Base-by-base conservation (phyloP, 352 stramenopile species). In the Phytophthora crassamura region DNA sequence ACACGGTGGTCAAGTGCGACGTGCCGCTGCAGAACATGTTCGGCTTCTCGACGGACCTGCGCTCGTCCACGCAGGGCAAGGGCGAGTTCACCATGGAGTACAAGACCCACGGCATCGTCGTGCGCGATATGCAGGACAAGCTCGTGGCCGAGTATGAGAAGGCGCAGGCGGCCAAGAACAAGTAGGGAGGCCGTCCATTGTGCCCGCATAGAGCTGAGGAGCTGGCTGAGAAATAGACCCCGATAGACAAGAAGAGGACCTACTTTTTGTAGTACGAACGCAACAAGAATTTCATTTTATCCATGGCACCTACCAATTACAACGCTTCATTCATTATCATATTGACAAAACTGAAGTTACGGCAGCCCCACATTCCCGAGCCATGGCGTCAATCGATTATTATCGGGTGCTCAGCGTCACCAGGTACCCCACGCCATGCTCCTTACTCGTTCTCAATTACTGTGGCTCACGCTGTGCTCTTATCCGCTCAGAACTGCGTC, bases 61-160 rank as follows among this genome's bases (percentile, higher is more conserved):
- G 97, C 48, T 98, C 95, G 67, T 89, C 93, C 20, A 98, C 96
- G 54, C 95, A 98, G 80, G 97, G 95, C 64, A 99, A 99, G 86
- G 97, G 97, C 64, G 97, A 99, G 80, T 99, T 99, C 76, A 98
- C 96, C 25, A 99, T 99, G 98, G 97, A 99, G 80, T 99, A 99
- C 91, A 98, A 98, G 71, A 93, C 93, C 14, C 97, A 99, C 80
- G 88, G 89, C 55, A 75, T 96, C 45, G 97, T 99, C 34, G 89
- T 91, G 57, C 85, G 85, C 65, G 94, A 98, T 74, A 80, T 92
- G 46, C 95, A 99, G 83, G 92, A 98, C 59, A 96, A 98, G 61
- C 84, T 99, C 52, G 84, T 98, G 73, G 88, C 86, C 33, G 96
- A 98, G 72, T 97, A 98, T 81, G 85, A 93, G 60, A 93, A 97